Evolutionary conservation across 2,329 filamentous ascomycete species (phyloP).

Genomic region (Incumbomyces lentus): DNA sequence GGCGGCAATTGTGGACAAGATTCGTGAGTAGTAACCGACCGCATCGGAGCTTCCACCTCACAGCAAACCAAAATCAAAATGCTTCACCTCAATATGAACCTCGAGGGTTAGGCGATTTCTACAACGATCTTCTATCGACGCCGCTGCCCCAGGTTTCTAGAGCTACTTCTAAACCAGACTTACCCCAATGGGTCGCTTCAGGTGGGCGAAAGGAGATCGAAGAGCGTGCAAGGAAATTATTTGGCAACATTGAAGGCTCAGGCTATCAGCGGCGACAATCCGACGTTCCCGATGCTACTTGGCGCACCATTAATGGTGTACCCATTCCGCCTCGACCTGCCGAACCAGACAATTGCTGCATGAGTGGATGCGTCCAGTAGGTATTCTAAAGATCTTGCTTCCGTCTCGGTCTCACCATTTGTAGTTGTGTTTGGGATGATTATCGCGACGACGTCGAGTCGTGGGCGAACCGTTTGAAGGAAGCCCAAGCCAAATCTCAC

Average conservation of each 20-base stretch:
- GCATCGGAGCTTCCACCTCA: neutral
- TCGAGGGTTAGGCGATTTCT: conserved; percentile 34
- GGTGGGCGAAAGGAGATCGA: conserved; percentile 22
- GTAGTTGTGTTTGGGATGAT: conserved; percentile 75
- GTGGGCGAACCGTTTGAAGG: conserved; percentile 58
- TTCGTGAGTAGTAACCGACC: neutral
- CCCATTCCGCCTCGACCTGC: conserved; percentile 70
- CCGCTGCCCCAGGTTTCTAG: conserved; percentile 15
- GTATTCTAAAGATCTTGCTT: neutral
- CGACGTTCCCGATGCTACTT: conserved; percentile 41
- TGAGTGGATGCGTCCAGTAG: conserved; percentile 85
- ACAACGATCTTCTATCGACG: conserved; percentile 31
- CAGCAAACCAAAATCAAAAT: conserved; percentile 18
- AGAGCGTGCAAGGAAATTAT: conserved; percentile 58
- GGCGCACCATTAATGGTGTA: conserved; percentile 60
- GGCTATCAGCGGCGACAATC: conserved; percentile 49
- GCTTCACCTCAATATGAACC: conserved; percentile 23
- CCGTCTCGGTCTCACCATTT: neutral
- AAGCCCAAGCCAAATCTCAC: conserved; percentile 43
- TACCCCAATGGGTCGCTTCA: conserved; percentile 17
- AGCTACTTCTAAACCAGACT: conserved; percentile 4
- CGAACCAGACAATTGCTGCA: conserved; percentile 97
- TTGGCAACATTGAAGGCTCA: conserved; percentile 70
- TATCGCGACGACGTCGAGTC: conserved; percentile 88
- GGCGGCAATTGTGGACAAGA: neutral